These are phyloP conservation scores for Claviceps cyperi DNA, from an alignment of 2,329 filamentous ascomycete genomes.

Conservation along the genomic window DNA sequence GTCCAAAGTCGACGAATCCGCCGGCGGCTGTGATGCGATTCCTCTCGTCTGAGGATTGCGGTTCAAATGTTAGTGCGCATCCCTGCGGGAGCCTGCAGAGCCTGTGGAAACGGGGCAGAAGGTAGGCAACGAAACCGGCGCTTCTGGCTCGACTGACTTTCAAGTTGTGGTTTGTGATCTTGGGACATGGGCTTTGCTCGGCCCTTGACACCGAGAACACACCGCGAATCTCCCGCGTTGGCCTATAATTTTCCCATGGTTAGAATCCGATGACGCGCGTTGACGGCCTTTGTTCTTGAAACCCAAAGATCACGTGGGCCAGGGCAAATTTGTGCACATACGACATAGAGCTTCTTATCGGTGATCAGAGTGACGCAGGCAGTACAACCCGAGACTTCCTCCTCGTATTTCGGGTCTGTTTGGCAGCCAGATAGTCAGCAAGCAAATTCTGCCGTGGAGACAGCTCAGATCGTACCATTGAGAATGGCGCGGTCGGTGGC, in stretches of 20 bases:
- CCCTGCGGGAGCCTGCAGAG: not conserved
- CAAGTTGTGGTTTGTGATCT: conserved; percentile 97
- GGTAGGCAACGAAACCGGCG: not conserved
- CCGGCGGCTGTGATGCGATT: conserved; percentile 89
- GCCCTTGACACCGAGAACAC: conserved; percentile 90
- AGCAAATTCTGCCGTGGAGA: not conserved
- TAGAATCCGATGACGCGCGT: conserved; percentile 5
- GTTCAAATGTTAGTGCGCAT: conserved; percentile 1
- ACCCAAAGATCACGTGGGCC: not conserved
- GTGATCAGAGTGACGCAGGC: conserved; percentile 84
- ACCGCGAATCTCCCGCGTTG: conserved; percentile 92
- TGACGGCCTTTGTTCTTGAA: not conserved
- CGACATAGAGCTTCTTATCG: conserved; percentile 84
- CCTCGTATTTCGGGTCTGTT: conserved; percentile 94
- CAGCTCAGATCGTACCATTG: conserved; percentile 49
- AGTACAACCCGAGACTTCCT: conserved; percentile 96
- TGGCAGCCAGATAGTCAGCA: conserved; percentile 3
- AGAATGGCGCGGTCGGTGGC: conserved; percentile 92
- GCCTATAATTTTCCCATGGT: conserved; percentile 40
- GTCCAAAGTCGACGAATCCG: conserved; percentile 95
- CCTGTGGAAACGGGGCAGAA: not conserved
- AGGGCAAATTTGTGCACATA: conserved; percentile 36
- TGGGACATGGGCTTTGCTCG: conserved; percentile 96
- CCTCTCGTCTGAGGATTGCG: conserved; percentile 57
- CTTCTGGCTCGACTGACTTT: conserved; percentile 46